Conservation (phyloP, 306 rosid species). For the Trichosanthes cucumerina region DNA sequence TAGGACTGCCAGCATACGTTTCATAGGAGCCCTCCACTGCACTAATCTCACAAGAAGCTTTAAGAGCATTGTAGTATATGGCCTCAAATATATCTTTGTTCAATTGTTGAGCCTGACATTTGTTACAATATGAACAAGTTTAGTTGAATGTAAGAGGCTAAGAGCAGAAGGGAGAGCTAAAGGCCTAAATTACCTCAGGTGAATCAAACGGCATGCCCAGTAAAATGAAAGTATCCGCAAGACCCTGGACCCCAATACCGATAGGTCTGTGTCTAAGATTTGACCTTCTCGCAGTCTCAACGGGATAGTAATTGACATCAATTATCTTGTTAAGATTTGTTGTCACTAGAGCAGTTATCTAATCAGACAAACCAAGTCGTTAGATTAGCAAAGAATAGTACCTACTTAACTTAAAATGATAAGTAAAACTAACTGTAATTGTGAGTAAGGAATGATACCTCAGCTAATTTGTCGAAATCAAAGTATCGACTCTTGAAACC, state of each 20-base stretch:
- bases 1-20: constrained; percentile 69
- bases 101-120: constrained; percentile 73
- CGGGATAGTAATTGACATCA: constrained; percentile 89
- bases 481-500: constrained; percentile 62
- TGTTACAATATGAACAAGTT: constrained; percentile 10
- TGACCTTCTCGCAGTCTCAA: constrained; percentile 68
- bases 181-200: constrained; percentile 49
- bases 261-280: constrained; percentile 86
- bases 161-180: not conserved
- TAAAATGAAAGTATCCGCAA: constrained; percentile 85
- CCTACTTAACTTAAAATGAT: not conserved
- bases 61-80: constrained; percentile 75
- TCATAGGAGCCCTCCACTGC: constrained; percentile 69
- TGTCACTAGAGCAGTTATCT: constrained; percentile 68
- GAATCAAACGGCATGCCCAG: constrained; percentile 97
- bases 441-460: constrained; percentile 32
- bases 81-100: constrained; percentile 91
- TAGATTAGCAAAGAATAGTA: not conserved
- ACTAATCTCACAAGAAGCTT: constrained; percentile 65
- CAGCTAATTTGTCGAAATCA: constrained; percentile 84
- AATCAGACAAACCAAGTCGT: not conserved
- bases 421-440: not conserved
- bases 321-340: constrained; percentile 79
- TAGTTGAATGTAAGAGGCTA: constrained; percentile 9
- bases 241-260: constrained; percentile 98